These are phyloP conservation scores for Colletotrichum karsti DNA, from an alignment of 2,329 filamentous ascomycete genomes.

Conservation along the genomic window DNA sequence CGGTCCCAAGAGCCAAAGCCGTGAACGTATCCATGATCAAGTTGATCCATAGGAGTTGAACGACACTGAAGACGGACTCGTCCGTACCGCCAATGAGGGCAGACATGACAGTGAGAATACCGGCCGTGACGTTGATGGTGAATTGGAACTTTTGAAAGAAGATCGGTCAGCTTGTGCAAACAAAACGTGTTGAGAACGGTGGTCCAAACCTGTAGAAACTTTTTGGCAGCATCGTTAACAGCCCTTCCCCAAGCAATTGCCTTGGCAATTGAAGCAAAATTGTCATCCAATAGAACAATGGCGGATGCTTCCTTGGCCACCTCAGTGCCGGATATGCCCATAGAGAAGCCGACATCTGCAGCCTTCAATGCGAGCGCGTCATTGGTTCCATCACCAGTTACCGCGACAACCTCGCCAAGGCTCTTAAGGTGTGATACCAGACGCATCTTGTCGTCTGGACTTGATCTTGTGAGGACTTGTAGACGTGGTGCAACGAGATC, in stretches of 20 bases:
- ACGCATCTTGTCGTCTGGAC: constrained; percentile 72
- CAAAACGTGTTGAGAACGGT: no score
- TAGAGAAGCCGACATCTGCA: constrained; percentile 70
- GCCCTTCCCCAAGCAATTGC: constrained; percentile 70
- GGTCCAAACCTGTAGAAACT: constrained; percentile 62
- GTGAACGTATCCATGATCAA: constrained; percentile 69
- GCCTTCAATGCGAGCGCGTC: constrained; percentile 68
- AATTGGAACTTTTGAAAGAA: constrained; percentile 57
- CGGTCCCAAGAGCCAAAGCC: constrained; percentile 56
- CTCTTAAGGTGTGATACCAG: constrained; percentile 68
- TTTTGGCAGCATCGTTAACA: constrained; percentile 70
- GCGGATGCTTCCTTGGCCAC: constrained; percentile 70
- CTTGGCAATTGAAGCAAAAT: constrained; percentile 67
- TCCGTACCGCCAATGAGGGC: constrained; percentile 59
- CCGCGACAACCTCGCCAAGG: constrained; percentile 66
- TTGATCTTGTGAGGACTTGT: constrained; percentile 71
- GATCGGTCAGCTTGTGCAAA: no score
- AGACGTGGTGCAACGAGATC: constrained; percentile 65
- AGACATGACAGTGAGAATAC: constrained; percentile 64
- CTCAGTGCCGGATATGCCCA: constrained; percentile 69
- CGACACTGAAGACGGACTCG: constrained; percentile 63
- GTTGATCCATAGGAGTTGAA: constrained; percentile 69
- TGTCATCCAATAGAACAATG: constrained; percentile 70
- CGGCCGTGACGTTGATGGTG: constrained; percentile 70
- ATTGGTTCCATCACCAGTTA: constrained; percentile 71